Base-by-base conservation (phyloP, 441 rosid genomes). In the Sinapis alba region DNA sequence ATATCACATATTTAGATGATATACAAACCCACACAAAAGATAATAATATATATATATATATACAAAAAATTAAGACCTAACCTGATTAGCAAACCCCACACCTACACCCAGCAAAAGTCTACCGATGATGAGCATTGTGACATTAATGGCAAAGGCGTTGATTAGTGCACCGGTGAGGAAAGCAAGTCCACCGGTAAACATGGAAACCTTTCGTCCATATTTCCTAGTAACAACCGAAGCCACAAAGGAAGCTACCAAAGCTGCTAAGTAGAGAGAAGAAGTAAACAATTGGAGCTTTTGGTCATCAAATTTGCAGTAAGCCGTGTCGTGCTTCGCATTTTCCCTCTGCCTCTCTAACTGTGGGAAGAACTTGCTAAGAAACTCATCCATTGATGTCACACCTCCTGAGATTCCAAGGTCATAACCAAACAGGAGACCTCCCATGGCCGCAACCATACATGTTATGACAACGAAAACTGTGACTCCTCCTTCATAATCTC, bases 351-450 rank as follows among this genome's bases (percentile, higher is more conserved):
- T 81, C 79, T 71, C 63, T 58, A 94, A 92, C 5, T 84, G 70
- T 11, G 85, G 93, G 76, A 94, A 92, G 54, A 94, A 94, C 72
- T 79, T 85, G 83, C 13, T 60, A 73, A 92, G 75, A 77, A 94
- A 94, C 13, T 91, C 73, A 2, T 71, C 50, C 98, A 90, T 92
- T 15, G 94, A 70, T 72, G 96, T 90, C 11, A 94, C 98, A 3
- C 98, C 97, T 68, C 98, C 98, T 90, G 97, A 91, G 74, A 93
- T 93, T 15, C 96, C 97, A 73, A 93, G 87, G 80, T 93, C 98
- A 70, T 93, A 93, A 54, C 93, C 97, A 76, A 93, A 91, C 83
- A 93, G 88, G 76, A 91, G 84, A 73, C 96, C 96, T 8, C 98
- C 94, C 96, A 90, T 91, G 89, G 92, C 93, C 3, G 96, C 96